Percentiles rank a stretch among this genome's conserved stretches.
These are phyloP conservation scores for Penicillium fuscoglaucum DNA, from an alignment of 2,329 filamentous ascomycete species.

Conservation along the genomic window DNA sequence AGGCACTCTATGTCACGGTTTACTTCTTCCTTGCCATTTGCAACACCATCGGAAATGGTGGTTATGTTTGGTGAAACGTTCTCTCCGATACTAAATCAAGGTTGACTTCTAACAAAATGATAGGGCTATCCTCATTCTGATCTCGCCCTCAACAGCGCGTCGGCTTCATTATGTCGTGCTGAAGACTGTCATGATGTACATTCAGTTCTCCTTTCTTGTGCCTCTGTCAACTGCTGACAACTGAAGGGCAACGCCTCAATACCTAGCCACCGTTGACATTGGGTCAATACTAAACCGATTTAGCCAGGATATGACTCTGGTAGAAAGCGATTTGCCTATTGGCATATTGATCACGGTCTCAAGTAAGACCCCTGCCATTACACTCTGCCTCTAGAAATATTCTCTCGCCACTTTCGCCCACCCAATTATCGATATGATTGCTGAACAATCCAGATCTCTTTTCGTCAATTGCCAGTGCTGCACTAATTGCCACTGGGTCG, in stretches of 20 bases:
- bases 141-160: neutral
- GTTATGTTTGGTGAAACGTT: neutral
- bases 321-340: neutral
- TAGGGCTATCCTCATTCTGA: neutral
- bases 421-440: neutral
- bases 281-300: neutral
- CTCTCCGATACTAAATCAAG: neutral
- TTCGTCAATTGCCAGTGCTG: neutral
- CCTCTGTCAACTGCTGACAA: neutral
- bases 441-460: neutral
- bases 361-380: neutral
- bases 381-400: neutral
- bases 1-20: neutral
- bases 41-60: neutral
- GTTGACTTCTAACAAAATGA: neutral
- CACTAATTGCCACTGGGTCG: neutral
- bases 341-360: neutral
- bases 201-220: neutral
- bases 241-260: neutral
- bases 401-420: neutral
- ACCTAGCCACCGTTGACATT: neutral
- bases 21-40: neutral
- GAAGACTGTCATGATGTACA: neutral
- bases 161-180: neutral
- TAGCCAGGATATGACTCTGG: neutral